Percentiles rank a stretch among this genome's conserved stretches.
Evolutionary conservation across 2,329 filamentous ascomycete species (phyloP).

Genomic region (Aspergillus brasiliensis): DNA sequence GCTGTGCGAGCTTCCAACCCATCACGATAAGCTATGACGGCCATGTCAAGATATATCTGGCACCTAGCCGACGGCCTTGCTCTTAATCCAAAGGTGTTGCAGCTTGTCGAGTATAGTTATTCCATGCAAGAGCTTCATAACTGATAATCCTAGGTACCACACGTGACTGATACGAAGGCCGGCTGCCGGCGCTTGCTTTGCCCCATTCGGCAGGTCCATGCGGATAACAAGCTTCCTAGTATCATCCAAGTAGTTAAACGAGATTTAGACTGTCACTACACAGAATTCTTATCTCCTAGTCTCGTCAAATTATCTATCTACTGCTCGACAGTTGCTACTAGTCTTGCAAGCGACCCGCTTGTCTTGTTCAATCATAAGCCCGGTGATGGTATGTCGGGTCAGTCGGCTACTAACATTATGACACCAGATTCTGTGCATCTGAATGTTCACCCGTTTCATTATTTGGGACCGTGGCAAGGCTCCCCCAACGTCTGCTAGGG

Average conservation of each 20-base stretch:
- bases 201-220: slow-evolving; percentile 24
- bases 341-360: background rate
- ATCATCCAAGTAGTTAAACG: too few species aligned
- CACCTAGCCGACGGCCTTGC: too few species aligned
- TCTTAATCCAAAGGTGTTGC: too few species aligned
- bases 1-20: background rate
- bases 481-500: too few species aligned
- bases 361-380: background rate
- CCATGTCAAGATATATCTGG: background rate
- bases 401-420: background rate
- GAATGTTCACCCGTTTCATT: too few species aligned
- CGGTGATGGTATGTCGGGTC: background rate
- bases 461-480: too few species aligned
- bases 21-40: background rate
- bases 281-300: background rate
- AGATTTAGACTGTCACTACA: too few species aligned
- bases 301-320: background rate
- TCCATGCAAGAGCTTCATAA: background rate
- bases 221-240: slow-evolving; percentile 5
- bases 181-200: slow-evolving; percentile 1
- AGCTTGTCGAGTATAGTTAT: too few species aligned
- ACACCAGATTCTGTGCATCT: too few species aligned
- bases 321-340: background rate
- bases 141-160: background rate
- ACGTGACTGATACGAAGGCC: slow-evolving; percentile 13